Evolutionary conservation across 2,329 filamentous ascomycete genomes (phyloP).

Genomic region (Madurella fahalii): DNA sequence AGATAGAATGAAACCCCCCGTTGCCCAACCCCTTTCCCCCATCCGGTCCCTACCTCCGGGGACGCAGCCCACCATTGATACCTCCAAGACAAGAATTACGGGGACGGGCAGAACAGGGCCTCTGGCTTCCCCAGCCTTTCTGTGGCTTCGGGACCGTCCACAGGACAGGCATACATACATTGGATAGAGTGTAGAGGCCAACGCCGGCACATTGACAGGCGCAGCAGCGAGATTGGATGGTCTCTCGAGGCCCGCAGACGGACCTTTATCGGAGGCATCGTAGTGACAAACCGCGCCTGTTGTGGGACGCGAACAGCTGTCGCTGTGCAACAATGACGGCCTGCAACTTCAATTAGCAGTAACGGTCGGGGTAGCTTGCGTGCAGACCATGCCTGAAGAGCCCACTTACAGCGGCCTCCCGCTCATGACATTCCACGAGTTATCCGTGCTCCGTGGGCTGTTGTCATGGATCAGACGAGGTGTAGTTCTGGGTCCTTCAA

Average conservation of each 20-base stretch:
- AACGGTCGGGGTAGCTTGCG: background rate
- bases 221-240: background rate
- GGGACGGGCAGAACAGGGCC: background rate
- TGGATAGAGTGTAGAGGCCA: background rate
- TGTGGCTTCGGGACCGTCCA: too few species aligned
- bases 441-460: background rate
- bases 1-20: slow-evolving; percentile 4
- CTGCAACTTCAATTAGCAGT: slow-evolving; percentile 5
- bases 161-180: background rate
- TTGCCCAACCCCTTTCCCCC: background rate
- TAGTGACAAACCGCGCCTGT: background rate
- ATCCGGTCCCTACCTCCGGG: background rate
- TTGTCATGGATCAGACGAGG: background rate
- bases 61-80: slow-evolving; percentile 9
- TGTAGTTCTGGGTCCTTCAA: background rate
- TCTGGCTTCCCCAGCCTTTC: background rate
- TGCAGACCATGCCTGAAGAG: background rate
- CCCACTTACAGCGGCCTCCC: background rate
- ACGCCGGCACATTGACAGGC: background rate
- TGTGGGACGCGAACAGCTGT: background rate
- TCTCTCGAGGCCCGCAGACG: background rate
- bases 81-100: slow-evolving; percentile 1
- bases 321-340: background rate
- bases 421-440: background rate
- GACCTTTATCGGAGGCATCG: background rate